Evolutionary conservation across 768 basidiomycete genomes (phyloP), one percentile per base, ranked within the genome.

Genomic region (Phaeotremella skinneri): DNA sequence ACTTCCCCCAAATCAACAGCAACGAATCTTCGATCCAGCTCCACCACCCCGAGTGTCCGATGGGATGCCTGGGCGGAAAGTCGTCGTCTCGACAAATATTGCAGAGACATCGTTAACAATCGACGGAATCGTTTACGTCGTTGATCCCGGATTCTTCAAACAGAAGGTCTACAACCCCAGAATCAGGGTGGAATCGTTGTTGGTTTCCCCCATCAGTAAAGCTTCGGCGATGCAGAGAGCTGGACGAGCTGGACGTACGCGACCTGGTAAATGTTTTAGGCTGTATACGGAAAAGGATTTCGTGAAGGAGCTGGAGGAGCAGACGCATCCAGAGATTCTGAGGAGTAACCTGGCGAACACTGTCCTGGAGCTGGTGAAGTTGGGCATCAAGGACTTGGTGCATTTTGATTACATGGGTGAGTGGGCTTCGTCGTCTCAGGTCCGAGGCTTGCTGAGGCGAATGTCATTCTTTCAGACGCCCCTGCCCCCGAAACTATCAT

Each of bases 81-180:
- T 98, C 43, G 89, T 99, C 60, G 81, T 99, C 0, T 90, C 92
- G 7, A 99, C 94, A 27, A 99, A 98, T 74, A 91, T 98, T 58
- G 96, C 96, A 2, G 94, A 99, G 78, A 98, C 94, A 1, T 94
- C 91, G 1, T 79, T 98, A 42, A 99, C 94, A 2, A 98, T 99
- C 58, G 94, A 99, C 66, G 94, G 94, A 21, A 97, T 99, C 69
- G 93, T 99, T n/a, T 99, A 98, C 69, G 94, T 97, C 57, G 92
- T 97, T 47, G 94, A 97, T 72, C 91, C 93, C 0, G 93, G 92
- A 0, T 96, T 98, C 80, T 92, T 89, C 31, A 94, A 99, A 78
- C 94, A 97, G 78, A 97, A 94, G 74, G 88, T 98, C 49, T 99
- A 98, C 81, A 98, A 97, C 75, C 96, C 94, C 0, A 84, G 94